Conservation (phyloP, 2,329 filamentous ascomycete species). For the Karstenula rhodostoma region DNA sequence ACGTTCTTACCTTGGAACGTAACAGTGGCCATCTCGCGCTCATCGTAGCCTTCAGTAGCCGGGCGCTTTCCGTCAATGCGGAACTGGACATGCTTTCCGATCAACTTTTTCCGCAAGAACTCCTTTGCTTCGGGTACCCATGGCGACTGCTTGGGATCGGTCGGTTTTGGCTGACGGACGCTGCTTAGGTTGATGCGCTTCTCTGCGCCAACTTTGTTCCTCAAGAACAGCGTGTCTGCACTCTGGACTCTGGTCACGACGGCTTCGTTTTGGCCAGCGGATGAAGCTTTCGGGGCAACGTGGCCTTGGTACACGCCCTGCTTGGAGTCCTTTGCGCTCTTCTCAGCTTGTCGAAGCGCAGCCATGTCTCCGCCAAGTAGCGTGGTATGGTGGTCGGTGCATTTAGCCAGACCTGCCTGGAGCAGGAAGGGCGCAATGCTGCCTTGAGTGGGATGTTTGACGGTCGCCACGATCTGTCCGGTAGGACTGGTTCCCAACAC, state of each 20-base stretch:
- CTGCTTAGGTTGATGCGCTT: constrained; percentile 93
- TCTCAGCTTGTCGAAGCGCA: constrained; percentile 83
- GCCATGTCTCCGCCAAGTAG: constrained; percentile 91
- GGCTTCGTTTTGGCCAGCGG: constrained; percentile 75
- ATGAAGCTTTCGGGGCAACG: constrained; percentile 69
- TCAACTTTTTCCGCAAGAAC: constrained; percentile 89
- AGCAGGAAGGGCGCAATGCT: constrained; percentile 93
- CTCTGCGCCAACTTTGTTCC: constrained; percentile 83
- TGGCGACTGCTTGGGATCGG: constrained; percentile 84
- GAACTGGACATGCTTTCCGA: constrained; percentile 93
- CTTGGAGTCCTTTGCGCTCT: constrained; percentile 78
- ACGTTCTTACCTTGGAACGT: constrained; percentile 86
- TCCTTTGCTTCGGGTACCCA: constrained; percentile 96
- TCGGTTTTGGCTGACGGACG: constrained; percentile 88
- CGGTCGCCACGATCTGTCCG: constrained; percentile 85
- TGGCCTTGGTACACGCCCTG: constrained; percentile 83
- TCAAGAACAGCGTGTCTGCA: constrained; percentile 87
- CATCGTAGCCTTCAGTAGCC: constrained; percentile 88
- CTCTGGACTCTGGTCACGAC: constrained; percentile 85
- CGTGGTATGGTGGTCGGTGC: constrained; percentile 95
- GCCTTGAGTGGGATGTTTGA: constrained; percentile 83
- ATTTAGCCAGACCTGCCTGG: constrained; percentile 86
- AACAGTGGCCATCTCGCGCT: constrained; percentile 92
- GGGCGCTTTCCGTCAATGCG: constrained; percentile 90
- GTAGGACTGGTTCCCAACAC: constrained; percentile 89